Conservation (phyloP, 202 grass and related monocot genomes). For the Carex arenaria region DNA sequence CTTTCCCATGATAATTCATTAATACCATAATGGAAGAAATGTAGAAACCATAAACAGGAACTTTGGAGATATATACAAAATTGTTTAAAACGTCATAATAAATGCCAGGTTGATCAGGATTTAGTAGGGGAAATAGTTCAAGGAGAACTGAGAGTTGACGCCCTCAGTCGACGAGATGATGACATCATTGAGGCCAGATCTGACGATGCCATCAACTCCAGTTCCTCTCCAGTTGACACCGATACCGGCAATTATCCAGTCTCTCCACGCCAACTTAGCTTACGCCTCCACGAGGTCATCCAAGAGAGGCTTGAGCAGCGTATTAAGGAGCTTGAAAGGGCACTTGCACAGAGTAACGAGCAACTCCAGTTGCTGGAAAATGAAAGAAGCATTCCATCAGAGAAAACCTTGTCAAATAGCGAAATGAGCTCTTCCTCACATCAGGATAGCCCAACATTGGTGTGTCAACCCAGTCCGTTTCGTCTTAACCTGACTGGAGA, state of each 20-base stretch:
- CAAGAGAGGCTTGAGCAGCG: constrained; percentile 60
- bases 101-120: constrained; percentile 53
- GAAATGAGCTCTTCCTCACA: constrained; percentile 63
- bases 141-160: constrained; percentile 72
- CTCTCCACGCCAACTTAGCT: constrained; percentile 69
- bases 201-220: constrained; percentile 44
- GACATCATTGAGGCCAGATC: constrained; percentile 32
- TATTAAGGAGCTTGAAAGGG: constrained; percentile 78
- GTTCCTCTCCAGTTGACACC: constrained; percentile 39
- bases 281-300: constrained; percentile 83
- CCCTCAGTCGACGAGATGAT: constrained; percentile 17
- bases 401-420: constrained; percentile 59
- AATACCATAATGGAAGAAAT: constrained; percentile 21
- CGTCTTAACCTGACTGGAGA: constrained; percentile 77
- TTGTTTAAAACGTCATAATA: neutral
- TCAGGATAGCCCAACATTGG: constrained; percentile 53
- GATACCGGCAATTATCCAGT: constrained; percentile 52
- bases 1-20: constrained; percentile 6
- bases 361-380: constrained; percentile 49
- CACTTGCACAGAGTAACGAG: constrained; percentile 53
- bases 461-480: constrained; percentile 41
- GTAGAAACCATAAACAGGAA: neutral
- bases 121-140: constrained; percentile 53
- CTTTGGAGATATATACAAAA: neutral
- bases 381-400: constrained; percentile 41